Conservation (phyloP, 192 early-diverging fungal species). For the Entrophospora sp. region DNA sequence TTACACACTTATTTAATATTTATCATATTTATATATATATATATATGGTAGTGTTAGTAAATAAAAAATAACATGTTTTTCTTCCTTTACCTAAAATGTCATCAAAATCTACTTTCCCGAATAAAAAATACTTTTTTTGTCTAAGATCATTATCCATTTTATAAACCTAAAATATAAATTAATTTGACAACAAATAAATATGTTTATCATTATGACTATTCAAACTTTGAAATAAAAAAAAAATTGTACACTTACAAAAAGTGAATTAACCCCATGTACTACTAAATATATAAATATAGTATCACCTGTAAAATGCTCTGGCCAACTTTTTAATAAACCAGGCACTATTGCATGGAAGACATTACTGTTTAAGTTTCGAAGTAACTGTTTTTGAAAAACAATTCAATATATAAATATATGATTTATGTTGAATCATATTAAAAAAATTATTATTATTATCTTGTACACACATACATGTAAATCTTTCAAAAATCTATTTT, state of each 20-base stretch:
- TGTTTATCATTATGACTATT: too few species aligned
- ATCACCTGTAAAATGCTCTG: neutral
- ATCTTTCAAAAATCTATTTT: neutral
- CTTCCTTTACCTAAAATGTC: neutral
- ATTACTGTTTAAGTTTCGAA: neutral
- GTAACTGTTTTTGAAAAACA: neutral
- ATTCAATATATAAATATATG: neutral
- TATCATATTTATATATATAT: neutral
- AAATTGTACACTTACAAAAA: neutral
- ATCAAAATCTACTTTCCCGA: neutral
- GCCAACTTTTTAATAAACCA: neutral
- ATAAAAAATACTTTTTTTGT: neutral
- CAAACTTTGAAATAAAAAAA: too few species aligned
- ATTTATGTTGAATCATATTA: neutral
- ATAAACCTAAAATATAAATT: neutral
- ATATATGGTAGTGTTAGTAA: neutral
- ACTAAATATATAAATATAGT: neutral
- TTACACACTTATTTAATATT: too few species aligned
- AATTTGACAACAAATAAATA: neutral
- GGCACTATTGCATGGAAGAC: neutral
- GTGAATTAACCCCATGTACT: neutral
- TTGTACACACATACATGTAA: neutral
- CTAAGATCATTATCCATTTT: constrained; percentile 2
- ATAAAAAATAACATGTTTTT: too few species aligned
- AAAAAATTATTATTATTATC: too few species aligned